Evolutionary conservation across 2,329 filamentous ascomycete species (phyloP).

Genomic region (Metarhizium sp.): DNA sequence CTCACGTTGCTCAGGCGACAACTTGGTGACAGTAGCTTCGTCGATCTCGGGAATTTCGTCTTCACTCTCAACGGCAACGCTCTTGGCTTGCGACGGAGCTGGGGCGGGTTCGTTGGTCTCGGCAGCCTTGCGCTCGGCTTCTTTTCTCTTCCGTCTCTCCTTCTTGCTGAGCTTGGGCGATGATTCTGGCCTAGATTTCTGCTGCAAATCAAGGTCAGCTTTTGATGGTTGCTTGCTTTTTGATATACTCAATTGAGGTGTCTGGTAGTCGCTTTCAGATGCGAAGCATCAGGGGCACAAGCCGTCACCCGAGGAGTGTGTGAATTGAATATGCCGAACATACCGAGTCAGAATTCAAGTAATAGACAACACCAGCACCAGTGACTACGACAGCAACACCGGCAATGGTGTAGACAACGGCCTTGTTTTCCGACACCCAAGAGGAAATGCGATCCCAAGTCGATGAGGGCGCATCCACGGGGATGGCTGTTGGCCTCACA

Average conservation of each 20-base stretch:
- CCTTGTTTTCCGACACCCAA: conserved; percentile 95
- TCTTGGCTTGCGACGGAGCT: conserved; percentile 33
- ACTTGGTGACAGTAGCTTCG: conserved; percentile 42
- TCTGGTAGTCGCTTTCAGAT: not conserved
- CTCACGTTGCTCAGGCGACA: conserved; percentile 61
- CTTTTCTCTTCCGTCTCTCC: conserved; percentile 80
- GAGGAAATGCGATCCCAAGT: conserved; percentile 83
- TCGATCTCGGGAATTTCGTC: conserved; percentile 63
- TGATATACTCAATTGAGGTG: not conserved
- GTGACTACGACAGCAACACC: conserved; percentile 88
- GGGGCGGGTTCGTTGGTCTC: conserved; percentile 28
- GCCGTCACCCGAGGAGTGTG: not conserved
- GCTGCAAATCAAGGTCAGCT: not conserved
- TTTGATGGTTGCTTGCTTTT: not conserved
- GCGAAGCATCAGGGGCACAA: not conserved
- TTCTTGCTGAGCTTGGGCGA: conserved; percentile 78
- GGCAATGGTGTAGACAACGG: conserved; percentile 89
- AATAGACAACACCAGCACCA: conserved; percentile 87
- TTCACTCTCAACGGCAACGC: conserved; percentile 44
- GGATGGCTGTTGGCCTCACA: conserved; percentile 33
- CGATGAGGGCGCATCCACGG: conserved; percentile 51
- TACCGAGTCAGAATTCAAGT: conserved; percentile 58
- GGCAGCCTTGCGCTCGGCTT: conserved; percentile 53
- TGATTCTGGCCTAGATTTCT: conserved; percentile 37
- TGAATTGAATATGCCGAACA: conserved; percentile 10